phyloP scores from a whole-genome alignment of 2,329 filamentous ascomycete genomes.

The Stagonosporopsis vannaccii region DNA sequence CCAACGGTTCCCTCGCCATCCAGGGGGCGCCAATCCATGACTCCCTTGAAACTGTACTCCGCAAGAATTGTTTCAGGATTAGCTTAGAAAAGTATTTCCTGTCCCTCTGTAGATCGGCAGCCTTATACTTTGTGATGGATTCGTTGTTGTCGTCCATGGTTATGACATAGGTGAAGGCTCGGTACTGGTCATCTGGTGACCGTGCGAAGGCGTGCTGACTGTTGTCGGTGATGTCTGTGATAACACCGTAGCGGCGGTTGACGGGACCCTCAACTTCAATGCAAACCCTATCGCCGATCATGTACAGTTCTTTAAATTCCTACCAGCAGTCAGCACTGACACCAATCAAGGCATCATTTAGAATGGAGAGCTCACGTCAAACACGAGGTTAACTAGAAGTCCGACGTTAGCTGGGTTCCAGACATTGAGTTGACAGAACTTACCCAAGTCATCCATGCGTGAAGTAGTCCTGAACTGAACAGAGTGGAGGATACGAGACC shows the following conservation, averaged over 20 bases:
- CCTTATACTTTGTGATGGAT: constrained; percentile 57
- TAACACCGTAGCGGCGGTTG: constrained; percentile 37
- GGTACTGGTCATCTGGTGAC: constrained; percentile 38
- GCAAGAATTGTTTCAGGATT: constrained; percentile 91
- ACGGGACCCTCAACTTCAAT: constrained; percentile 39
- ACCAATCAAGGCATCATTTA: not conserved
- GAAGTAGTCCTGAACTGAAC: constrained; percentile 87
- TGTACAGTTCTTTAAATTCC: constrained; percentile 48
- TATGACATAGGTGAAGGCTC: constrained; percentile 43
- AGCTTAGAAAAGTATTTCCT: constrained; percentile 94
- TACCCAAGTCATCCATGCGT: constrained; percentile 82
- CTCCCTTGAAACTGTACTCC: constrained; percentile 90
- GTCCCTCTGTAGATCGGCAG: constrained; percentile 77
- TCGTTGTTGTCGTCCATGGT: constrained; percentile 43
- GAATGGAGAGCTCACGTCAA: constrained; percentile 32
- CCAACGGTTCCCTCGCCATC: constrained; percentile 88
- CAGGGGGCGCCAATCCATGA: constrained; percentile 96
- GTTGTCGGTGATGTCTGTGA: constrained; percentile 43
- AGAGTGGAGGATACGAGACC: constrained; percentile 86
- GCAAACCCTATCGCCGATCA: constrained; percentile 42
- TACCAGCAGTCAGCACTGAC: constrained; percentile 20
- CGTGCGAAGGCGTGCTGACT: constrained; percentile 38
- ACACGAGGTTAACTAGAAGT: constrained; percentile 40
- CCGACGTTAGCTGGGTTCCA: constrained; percentile 39
- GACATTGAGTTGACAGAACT: constrained; percentile 26